Base-by-base conservation (phyloP, 2,329 filamentous ascomycete species). In the Laburnicola sp. region DNA sequence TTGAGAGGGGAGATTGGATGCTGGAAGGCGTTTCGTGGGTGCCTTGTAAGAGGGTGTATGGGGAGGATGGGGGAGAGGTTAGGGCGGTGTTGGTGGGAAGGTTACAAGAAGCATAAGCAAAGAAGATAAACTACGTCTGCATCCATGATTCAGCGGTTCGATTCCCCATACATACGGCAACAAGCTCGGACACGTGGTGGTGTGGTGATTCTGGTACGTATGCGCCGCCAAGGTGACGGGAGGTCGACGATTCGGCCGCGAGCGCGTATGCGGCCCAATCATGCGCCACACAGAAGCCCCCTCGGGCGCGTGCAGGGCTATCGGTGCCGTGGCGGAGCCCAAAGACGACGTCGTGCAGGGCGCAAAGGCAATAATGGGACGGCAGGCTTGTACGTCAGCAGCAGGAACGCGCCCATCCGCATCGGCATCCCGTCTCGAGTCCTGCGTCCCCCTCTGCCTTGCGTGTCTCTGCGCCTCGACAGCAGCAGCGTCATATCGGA, bases 201-300 rank as follows among this genome's bases (percentile, higher is more conserved):
- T 16, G 16, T 16, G 16, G 16, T 16, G 16, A 16, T 16, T 16
- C 16, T 16, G 16, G 16, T 16, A 16, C 16, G 54, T 51, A 66
- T 64, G 66, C 63, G 64, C 59, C 54, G 64, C 66, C 64, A 68
- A 69, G 65, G 65, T 68, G 66, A 67, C 52, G 51, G 53, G 53
- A 40, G 62, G 63, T 53, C 63, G 48, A 37, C 40, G 58, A 61
- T 54, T 54, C 63, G 66, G 66, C 57, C 66, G 58, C 62, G 57
- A 57, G 68, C 65, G 66, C 63, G 63, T 69, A 68, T 56, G 58
- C 41, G 37, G 50, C 9, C 64, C 66, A 68, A 68, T 68, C 50
- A 65, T 49, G 50, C 39, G 27, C 2, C 22, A 26, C 38, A 31
- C 45, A 50, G 56, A 54, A 16, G 16, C 16, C 53, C 53, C 57